These are phyloP conservation scores for Endocalyx cinctus DNA, from an alignment of 2,329 filamentous ascomycete genomes.

Conservation along the genomic window DNA sequence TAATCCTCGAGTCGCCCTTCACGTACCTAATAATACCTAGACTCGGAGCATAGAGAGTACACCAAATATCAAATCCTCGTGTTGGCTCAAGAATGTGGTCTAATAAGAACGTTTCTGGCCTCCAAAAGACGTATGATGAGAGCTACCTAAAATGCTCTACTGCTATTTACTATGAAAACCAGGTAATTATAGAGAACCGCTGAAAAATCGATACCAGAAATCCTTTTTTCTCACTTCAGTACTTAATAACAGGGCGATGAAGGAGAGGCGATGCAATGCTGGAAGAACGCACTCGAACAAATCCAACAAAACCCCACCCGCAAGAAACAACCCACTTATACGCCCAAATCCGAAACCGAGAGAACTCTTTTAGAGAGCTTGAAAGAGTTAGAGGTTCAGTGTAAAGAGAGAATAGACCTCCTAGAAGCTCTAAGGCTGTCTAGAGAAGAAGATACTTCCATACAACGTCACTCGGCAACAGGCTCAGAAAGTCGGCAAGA, in stretches of 20 bases:
- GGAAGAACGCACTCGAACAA: constrained; percentile 81
- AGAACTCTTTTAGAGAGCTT: constrained; percentile 77
- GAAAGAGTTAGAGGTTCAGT: constrained; percentile 79
- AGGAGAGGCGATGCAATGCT: constrained; percentile 82
- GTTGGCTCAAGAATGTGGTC: constrained; percentile 41
- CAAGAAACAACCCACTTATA: constrained; percentile 63
- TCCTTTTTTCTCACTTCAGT: no score
- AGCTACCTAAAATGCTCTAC: constrained; percentile 93
- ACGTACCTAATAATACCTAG: no score
- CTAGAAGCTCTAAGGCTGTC: constrained; percentile 73
- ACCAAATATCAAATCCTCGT: no score
- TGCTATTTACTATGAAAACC: constrained; percentile 90
- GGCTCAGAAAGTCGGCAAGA: no score
- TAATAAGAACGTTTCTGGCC: constrained; percentile 57
- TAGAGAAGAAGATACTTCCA: constrained; percentile 38
- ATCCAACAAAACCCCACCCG: constrained; percentile 84
- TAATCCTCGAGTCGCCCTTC: no score
- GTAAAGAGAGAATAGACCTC: constrained; percentile 87
- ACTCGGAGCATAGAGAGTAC: no score
- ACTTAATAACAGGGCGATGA: constrained; percentile 68
- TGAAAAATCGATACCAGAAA: no score
- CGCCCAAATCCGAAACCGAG: constrained; percentile 76
- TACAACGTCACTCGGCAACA: no score
- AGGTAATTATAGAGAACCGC: constrained; percentile 52
- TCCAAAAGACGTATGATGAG: constrained; percentile 98